Percentiles rank a stretch among this genome's conserved stretches.
Conservation (phyloP, 176 grass and related monocot genomes). For the Puya raimondii region DNA sequence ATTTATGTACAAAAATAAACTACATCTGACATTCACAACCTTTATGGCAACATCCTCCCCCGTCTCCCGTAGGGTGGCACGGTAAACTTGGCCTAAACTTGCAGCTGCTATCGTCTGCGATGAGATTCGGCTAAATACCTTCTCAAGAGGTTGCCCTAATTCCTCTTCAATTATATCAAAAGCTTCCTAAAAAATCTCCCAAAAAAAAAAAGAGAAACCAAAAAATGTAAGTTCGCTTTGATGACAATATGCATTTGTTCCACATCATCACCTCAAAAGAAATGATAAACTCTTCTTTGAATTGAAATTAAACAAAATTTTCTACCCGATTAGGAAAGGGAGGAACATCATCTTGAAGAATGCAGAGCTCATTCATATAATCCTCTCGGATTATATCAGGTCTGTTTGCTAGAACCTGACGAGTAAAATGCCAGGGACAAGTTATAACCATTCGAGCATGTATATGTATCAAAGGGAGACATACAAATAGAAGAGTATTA, state of each 20-base stretch:
- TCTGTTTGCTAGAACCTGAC: slow-evolving; percentile 88
- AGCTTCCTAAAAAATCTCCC: slow-evolving; percentile 41
- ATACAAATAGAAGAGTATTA: slow-evolving; percentile 7
- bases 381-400: slow-evolving; percentile 98
- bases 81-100: slow-evolving; percentile 97
- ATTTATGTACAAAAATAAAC: neutral
- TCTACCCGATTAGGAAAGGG: slow-evolving; percentile 79
- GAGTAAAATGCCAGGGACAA: neutral
- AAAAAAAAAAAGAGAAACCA: neutral
- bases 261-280: neutral
- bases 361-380: slow-evolving; percentile 98
- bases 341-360: slow-evolving; percentile 96
- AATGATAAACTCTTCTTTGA: neutral
- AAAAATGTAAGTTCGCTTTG: neutral
- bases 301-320: neutral
- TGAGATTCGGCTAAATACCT: slow-evolving; percentile 85
- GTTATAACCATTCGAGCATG: neutral
- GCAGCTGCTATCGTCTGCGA: slow-evolving; percentile 93
- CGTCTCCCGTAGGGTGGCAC: slow-evolving; percentile 81
- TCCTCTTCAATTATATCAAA: slow-evolving; percentile 98
- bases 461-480: neutral
- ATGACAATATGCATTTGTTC: neutral
- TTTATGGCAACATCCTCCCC: slow-evolving; percentile 99
- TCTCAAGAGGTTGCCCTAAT: slow-evolving; percentile 70
- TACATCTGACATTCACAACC: slow-evolving; percentile 25